Percentiles rank a stretch among this genome's conserved stretches.
Conservation (phyloP, 352 stramenopile genomes). For the Thraustochytrium striatum region DNA sequence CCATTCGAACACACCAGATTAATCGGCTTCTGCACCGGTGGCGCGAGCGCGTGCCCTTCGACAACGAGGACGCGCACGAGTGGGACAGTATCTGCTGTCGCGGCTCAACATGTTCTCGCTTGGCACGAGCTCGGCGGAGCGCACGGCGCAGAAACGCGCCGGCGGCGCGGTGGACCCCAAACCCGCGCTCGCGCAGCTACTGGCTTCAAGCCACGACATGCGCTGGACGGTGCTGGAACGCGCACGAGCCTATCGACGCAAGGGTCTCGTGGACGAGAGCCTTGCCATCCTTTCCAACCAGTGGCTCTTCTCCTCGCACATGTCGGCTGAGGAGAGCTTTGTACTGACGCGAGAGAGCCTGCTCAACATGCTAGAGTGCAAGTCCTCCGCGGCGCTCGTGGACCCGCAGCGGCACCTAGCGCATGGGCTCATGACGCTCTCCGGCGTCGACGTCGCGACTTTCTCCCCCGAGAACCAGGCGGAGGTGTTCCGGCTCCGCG, state of each 20-base stretch:
- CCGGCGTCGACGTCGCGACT: background rate
- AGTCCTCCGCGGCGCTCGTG: background rate
- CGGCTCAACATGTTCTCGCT: slow-evolving; percentile 14
- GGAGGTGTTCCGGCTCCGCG: slow-evolving; percentile 13
- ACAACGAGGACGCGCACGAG: background rate
- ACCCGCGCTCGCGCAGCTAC: background rate
- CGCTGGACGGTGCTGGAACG: slow-evolving; percentile 32
- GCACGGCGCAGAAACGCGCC: background rate
- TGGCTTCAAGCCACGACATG: slow-evolving; percentile 16
- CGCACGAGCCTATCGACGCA: slow-evolving; percentile 6
- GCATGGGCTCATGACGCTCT: background rate
- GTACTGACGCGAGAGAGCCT: slow-evolving; percentile 2
- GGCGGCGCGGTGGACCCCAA: background rate
- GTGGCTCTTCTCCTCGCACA: background rate
- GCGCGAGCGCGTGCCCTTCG: slow-evolving; percentile 8
- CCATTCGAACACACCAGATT: slow-evolving; percentile 7
- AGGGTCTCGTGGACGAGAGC: slow-evolving; percentile 19
- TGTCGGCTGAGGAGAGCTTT: background rate
- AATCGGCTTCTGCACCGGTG: slow-evolving; percentile 18
- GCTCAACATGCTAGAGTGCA: background rate
- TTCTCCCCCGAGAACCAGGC: slow-evolving; percentile 4
- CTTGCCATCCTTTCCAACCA: background rate
- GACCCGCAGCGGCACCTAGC: background rate
- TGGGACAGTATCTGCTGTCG: slow-evolving; percentile 9
- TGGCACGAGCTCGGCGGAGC: background rate